Base-by-base conservation (phyloP, 2,329 filamentous ascomycete genomes). In the Calonectria hawksworthii region DNA sequence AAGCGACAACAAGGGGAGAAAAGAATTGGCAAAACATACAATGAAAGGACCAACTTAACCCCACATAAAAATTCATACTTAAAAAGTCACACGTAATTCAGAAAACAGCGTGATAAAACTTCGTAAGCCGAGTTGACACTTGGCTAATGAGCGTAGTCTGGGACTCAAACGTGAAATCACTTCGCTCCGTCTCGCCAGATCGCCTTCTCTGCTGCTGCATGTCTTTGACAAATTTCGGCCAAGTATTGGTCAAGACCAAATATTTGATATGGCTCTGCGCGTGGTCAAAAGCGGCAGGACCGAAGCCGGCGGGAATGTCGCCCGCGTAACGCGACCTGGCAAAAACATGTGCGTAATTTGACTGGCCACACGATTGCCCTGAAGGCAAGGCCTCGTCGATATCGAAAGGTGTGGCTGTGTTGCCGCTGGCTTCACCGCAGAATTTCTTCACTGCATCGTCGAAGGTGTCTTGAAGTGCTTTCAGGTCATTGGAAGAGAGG, bases 161-260 rank as follows among this genome's bases (percentile, higher is more conserved):
- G 28, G 56, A 63, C n/a, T 23, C 13, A 41, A 21, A 28, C 11
- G 56, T 63, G 34, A 63, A 28, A 5, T 41, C 56, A 14, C 36
- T 63, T 41, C 56, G 34, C 7, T 41, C 36, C 2, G 56, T 41
- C 23, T 63, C 56, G 8, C 13, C 18, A 3, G 56, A 63, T 23
- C 9, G 56, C 34, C 56, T 21, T 13, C 7, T 41, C 26, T 41
- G 56, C 26, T 41, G 56, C 16, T 63, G 56, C 36, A 63, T 21
- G 23, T 88, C 85, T 63, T 82, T 85, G 51, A 90, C 86, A 77
- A 89, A 92, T 80, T 90, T 91, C 36, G 89, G 89, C 92, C 93
- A 94, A 0, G 93, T 94, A 80, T 94, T 94, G 18, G 92, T 93
- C 73, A 93, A 84, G 21, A 94, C 92, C 8, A 94, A 86, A 74